A percentile compares a stretch with the other conserved stretches of the same genome.
These are phyloP conservation scores for Nyctanthes arbortristis DNA, from an alignment of 257 asterid genomes.

Conservation along the genomic window DNA sequence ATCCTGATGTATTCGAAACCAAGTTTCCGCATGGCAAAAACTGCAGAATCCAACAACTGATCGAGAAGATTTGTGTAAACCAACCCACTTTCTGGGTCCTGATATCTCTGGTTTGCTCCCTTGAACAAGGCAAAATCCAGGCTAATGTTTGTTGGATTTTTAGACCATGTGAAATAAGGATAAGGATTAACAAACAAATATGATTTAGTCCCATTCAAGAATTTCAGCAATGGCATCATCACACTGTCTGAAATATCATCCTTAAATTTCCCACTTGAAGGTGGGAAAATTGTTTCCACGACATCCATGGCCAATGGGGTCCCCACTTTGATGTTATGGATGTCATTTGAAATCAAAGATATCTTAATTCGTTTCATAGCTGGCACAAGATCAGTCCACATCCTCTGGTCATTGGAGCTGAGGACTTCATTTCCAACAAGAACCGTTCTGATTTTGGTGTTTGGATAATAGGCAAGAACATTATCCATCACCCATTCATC, in stretches of 20 bases:
- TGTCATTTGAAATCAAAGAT: too few species aligned
- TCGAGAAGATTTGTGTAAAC: slow-evolving; percentile 60
- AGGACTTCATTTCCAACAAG: slow-evolving; percentile 73
- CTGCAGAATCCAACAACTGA: too few species aligned
- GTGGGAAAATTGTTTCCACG: too few species aligned
- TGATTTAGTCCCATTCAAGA: slow-evolving; percentile 48
- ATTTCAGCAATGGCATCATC: too few species aligned
- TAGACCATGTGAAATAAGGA: slow-evolving; percentile 65
- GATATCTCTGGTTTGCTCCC: slow-evolving; percentile 27
- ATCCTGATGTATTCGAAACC: slow-evolving; percentile 42
- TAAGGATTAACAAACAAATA: slow-evolving; percentile 58
- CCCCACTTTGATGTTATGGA: too few species aligned
- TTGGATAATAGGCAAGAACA: slow-evolving; percentile 53
- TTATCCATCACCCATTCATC: slow-evolving; percentile 59
- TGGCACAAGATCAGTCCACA: slow-evolving; percentile 56
- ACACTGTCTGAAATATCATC: too few species aligned
- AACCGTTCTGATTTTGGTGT: slow-evolving; percentile 49
- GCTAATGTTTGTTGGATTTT: slow-evolving; percentile 32
- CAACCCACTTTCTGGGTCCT: slow-evolving; percentile 51
- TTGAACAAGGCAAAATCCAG: slow-evolving; percentile 56
- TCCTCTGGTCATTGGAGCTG: slow-evolving; percentile 24
- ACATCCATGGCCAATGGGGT: too few species aligned
- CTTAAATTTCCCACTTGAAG: too few species aligned
- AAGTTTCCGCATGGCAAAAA: slow-evolving; percentile 57
- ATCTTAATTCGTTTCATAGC: too few species aligned